phyloP scores from a whole-genome alignment of 805 yeast species.

The Kurtzmaniella cleridarum region DNA sequence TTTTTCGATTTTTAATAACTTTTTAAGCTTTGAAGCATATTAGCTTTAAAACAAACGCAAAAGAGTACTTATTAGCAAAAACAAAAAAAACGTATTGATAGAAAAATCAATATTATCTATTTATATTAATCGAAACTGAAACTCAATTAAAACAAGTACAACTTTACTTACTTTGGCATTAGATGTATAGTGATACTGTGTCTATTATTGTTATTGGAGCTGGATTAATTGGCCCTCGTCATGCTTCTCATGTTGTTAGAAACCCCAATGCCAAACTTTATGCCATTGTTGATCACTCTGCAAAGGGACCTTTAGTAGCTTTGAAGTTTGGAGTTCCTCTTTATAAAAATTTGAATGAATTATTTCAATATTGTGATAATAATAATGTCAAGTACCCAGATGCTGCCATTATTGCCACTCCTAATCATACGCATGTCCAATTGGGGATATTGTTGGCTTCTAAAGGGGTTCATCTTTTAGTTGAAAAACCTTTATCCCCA shows the following conservation, averaged over 20 bases:
- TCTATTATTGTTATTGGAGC: conserved; percentile 33
- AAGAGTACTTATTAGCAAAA: too few relatives aligned
- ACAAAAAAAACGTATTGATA: too few relatives aligned
- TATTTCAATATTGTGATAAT: conserved; percentile 18
- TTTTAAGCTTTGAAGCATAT: too few relatives aligned
- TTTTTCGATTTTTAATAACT: too few relatives aligned
- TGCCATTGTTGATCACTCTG: conserved; percentile 31
- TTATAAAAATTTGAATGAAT: conserved; percentile 17
- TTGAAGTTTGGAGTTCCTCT: conserved; percentile 15
- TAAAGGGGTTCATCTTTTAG: conserved; percentile 27
- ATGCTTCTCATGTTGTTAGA: conserved; percentile 26
- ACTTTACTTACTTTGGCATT: background rate
- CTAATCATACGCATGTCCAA: conserved; percentile 33
- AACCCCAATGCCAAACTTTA: conserved; percentile 21
- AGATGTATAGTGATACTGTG: conserved; percentile 2
- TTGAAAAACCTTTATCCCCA: conserved; percentile 34
- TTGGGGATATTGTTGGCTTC: conserved; percentile 26
- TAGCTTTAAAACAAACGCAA: too few relatives aligned
- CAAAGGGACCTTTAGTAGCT: conserved; percentile 22
- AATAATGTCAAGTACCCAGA: conserved; percentile 19
- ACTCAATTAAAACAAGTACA: too few relatives aligned
- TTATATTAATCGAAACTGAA: too few relatives aligned
- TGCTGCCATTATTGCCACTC: conserved; percentile 37
- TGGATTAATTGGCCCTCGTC: conserved; percentile 38
- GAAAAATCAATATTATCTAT: too few relatives aligned